phyloP scores from a whole-genome alignment of 352 stramenopile genomes.

The Globisporangium barbulae region DNA sequence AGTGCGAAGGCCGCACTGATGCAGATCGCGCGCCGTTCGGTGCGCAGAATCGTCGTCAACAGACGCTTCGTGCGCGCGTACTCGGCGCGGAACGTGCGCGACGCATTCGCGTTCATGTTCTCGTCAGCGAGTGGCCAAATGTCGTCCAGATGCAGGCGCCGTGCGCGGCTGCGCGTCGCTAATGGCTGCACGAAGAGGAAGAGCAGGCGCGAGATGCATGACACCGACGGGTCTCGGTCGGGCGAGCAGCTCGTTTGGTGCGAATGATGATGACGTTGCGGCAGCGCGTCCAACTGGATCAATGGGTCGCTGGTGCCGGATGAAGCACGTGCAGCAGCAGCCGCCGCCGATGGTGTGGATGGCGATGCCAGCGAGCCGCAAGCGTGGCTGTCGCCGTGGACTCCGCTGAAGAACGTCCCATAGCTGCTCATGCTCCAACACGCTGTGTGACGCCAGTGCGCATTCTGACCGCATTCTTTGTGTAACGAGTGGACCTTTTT shows the following conservation, averaged over 20 bases:
- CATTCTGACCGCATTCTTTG: background rate
- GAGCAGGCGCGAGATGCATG: conserved; percentile 28
- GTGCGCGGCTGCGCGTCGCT: conserved; percentile 22
- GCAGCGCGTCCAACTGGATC: background rate
- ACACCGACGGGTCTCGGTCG: conserved; percentile 15
- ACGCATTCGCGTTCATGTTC: conserved; percentile 23
- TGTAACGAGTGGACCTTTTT: background rate
- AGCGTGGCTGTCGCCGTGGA: background rate
- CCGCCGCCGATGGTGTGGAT: background rate
- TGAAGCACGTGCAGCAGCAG: background rate
- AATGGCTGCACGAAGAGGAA: conserved; percentile 37
- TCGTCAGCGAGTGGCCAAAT: conserved; percentile 30
- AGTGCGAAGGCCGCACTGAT: conserved; percentile 17
- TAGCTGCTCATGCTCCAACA: conserved; percentile 10
- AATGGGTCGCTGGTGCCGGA: background rate
- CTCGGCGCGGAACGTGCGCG: conserved; percentile 25
- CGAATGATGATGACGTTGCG: background rate
- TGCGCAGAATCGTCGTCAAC: conserved; percentile 22
- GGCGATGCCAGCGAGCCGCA: background rate
- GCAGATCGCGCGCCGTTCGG: conserved; percentile 26
- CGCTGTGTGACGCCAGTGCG: background rate
- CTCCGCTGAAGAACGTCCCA: conserved; percentile 5
- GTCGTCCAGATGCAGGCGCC: conserved; percentile 23
- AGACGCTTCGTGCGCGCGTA: conserved; percentile 22
- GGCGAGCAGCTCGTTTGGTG: background rate